phyloP scores from a whole-genome alignment of 257 asterid species.

The Plantago elongata region DNA sequence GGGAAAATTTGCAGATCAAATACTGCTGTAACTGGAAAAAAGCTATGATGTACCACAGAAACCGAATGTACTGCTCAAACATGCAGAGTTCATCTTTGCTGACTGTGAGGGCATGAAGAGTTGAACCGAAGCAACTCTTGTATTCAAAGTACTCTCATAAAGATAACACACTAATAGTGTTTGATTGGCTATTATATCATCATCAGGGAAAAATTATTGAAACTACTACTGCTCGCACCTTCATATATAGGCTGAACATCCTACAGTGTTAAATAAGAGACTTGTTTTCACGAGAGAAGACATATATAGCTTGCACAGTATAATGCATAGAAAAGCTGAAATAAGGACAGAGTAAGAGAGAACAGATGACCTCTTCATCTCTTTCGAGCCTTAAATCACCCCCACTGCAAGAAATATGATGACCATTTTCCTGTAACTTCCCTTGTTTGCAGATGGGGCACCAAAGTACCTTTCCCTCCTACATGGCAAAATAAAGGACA shows the following conservation, averaged over 20 bases:
- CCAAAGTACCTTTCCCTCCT: conserved; percentile 67
- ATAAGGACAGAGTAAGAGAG: conserved; percentile 1
- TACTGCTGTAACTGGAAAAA: conserved; percentile 5
- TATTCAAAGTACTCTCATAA: no score
- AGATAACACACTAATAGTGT: no score
- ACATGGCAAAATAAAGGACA: conserved; percentile 23
- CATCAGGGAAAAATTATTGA: no score
- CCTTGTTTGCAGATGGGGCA: conserved; percentile 93
- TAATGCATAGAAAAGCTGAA: no score
- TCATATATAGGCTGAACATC: no score
- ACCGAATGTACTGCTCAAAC: not conserved
- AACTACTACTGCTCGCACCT: no score
- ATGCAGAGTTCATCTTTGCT: not conserved
- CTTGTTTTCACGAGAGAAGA: no score
- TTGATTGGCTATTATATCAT: no score
- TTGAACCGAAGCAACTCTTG: no score
- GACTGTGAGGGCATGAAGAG: no score
- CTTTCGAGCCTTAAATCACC: conserved; percentile 61
- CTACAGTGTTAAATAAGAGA: no score
- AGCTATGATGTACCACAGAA: not conserved
- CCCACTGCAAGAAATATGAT: conserved; percentile 48
- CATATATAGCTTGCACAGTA: no score
- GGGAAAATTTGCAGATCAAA: not conserved
- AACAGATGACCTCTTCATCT: conserved; percentile 59
- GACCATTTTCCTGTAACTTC: conserved; percentile 51